Percentiles rank a stretch among this genome's conserved stretches.
These are phyloP conservation scores for Protostelium mycophagum DNA, from an alignment of 78 protist species.

Conservation along the genomic window DNA sequence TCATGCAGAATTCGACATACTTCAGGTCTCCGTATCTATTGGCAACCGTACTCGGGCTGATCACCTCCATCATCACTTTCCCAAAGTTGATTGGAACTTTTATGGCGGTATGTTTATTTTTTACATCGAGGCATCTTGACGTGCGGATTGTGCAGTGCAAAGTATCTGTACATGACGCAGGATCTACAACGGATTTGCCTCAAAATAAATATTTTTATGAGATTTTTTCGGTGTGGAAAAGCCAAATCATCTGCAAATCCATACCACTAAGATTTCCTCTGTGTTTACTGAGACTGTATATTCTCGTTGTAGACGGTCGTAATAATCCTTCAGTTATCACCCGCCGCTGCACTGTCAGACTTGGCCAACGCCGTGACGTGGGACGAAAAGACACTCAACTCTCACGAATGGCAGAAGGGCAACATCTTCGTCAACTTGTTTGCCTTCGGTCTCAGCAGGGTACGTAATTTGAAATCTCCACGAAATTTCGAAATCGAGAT, in stretches of 20 bases:
- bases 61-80: not conserved
- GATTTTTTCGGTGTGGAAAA: no score
- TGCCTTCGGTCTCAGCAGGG: not conserved
- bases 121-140: no score
- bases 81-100: not conserved
- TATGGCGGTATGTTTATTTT: not conserved
- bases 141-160: no score
- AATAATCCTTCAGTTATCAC: not conserved
- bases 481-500: no score
- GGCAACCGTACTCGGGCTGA: not conserved
- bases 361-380: not conserved
- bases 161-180: no score
- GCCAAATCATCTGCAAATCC: no score
- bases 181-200: no score
- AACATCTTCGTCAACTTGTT: not conserved
- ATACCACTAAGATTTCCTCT: no score
- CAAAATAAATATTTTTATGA: no score
- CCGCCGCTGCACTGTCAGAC: not conserved
- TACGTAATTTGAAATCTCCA: no score
- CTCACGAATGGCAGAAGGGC: not conserved
- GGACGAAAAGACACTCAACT: not conserved
- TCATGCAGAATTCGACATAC: not conserved
- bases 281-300: not conserved
- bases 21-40: not conserved
- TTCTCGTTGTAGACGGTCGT: not conserved